Base-by-base conservation (phyloP, 495 filamentous ascomycete genomes). In the Penicillium coffeae region DNA sequence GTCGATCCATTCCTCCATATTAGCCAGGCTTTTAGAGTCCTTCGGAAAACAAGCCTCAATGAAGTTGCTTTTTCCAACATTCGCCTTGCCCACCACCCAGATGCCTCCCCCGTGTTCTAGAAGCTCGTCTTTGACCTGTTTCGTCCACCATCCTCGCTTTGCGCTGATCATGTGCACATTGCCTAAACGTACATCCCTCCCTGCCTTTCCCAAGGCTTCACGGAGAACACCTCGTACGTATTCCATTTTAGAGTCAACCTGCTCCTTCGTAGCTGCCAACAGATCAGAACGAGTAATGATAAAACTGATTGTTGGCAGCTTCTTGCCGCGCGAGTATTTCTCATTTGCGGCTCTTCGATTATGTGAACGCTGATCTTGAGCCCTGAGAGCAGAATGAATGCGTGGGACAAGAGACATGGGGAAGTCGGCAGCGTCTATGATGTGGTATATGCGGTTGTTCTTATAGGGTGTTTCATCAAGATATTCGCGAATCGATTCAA, bases 21-120 rank as follows among this genome's bases (percentile, higher is more conserved):
- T 70, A 40, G 68, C 69, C 10, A 74, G 46, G 22, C 70, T 69
- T 55, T 73, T 79, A 37, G 81, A 77, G 19, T 87, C 88, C 62
- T 95, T 94, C 13, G 91, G 91, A 56, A 89, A 94, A 14, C 94
- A 83, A 8, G 74, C 75, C 58, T 91, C 82, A 45, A 96, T 89
- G 19, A 99, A 83, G 51, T 83, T 85, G 60, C 90, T 96, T 66
- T 99, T 99, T 12, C 93, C 93, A 20, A 97, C 93, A 60, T 99
- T 99, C 42, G 86, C 89, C 56, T 91, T 95, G n/a, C 94, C 93
- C 19, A 97, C 88, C 74, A 99, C 83, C 93, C 93, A 99, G n/a
- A 87, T 79, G 4, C 85, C 94, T 2, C 92, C 90, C 8, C 85
- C 88, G 33, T 88, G 81, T 27, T 81, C 69, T 68, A 77, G 86